These are phyloP conservation scores for Phytophthora europaea DNA, from an alignment of 352 stramenopile genomes.

Conservation along the genomic window DNA sequence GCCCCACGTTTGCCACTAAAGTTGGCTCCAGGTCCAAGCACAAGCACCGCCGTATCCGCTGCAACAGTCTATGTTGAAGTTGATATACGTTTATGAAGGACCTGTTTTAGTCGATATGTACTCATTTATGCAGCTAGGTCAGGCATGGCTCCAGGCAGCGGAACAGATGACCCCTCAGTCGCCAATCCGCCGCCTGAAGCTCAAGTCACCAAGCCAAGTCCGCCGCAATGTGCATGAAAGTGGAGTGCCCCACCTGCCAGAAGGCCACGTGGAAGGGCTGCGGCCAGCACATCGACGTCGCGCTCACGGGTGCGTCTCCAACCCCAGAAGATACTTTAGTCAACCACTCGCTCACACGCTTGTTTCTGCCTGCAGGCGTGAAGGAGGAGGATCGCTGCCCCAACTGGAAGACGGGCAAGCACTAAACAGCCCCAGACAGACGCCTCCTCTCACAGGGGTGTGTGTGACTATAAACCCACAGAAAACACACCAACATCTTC, in stretches of 20 bases:
- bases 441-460: neutral
- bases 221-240: conserved; percentile 62
- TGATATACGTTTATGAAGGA: neutral
- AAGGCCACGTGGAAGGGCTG: conserved; percentile 74
- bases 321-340: neutral
- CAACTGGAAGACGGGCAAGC: conserved; percentile 68
- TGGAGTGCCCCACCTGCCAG: conserved; percentile 67
- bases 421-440: conserved; percentile 22
- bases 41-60: neutral
- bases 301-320: conserved; percentile 42
- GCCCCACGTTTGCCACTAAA: conserved; percentile 9
- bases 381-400: conserved; percentile 60
- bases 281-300: conserved; percentile 63
- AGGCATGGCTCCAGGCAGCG: conserved; percentile 1
- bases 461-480: neutral
- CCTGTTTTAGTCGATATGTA: neutral
- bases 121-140: conserved; percentile 1
- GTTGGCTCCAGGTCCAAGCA: neutral
- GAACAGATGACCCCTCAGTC: conserved; percentile 14
- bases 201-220: neutral
- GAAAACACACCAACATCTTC: neutral
- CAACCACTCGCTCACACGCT: neutral
- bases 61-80: conserved; percentile 6
- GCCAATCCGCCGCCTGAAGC: conserved; percentile 19
- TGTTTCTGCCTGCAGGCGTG: conserved; percentile 36